Conservation (phyloP, 2,329 filamentous ascomycete genomes). For the Penicillium capsulatum region DNA sequence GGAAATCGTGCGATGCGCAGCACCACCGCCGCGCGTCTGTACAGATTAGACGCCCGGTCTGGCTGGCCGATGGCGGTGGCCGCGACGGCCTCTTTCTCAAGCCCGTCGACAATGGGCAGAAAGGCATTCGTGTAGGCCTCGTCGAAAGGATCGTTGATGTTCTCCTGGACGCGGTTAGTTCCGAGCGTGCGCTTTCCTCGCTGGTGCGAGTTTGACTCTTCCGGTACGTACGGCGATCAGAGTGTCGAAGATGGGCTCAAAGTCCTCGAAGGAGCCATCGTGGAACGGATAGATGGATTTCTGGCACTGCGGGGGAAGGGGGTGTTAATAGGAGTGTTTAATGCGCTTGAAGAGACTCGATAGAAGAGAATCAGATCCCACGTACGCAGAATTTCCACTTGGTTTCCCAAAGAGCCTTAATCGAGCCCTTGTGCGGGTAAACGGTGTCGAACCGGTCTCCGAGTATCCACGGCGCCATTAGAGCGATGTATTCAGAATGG, state of each 20-base stretch:
- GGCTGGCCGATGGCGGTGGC: slow-evolving; percentile 48
- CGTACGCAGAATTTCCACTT: slow-evolving; percentile 66
- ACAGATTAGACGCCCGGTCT: slow-evolving; percentile 57
- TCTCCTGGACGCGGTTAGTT: slow-evolving; percentile 35
- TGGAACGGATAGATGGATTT: slow-evolving; percentile 71
- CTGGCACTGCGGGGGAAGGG: slow-evolving; percentile 43
- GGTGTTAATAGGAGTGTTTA: too few species aligned
- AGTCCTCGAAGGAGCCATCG: slow-evolving; percentile 64
- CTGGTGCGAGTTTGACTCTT: too few species aligned
- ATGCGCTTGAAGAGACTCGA: too few species aligned
- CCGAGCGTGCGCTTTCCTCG: too few species aligned
- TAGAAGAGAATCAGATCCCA: not conserved
- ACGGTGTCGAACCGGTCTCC: slow-evolving; percentile 47
- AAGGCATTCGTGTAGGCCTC: slow-evolving; percentile 61
- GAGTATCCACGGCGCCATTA: slow-evolving; percentile 33
- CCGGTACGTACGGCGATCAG: slow-evolving; percentile 59
- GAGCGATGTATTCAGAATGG: too few species aligned
- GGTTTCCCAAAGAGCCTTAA: slow-evolving; percentile 66
- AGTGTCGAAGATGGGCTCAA: slow-evolving; percentile 63
- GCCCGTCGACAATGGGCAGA: slow-evolving; percentile 57
- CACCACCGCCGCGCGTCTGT: slow-evolving; percentile 67
- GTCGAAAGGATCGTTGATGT: slow-evolving; percentile 63
- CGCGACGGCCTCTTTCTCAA: slow-evolving; percentile 52
- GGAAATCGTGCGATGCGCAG: slow-evolving; percentile 71
- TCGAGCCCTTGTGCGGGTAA: slow-evolving; percentile 56